Evolutionary conservation across 257 asterid species (phyloP), one percentile per base, ranked within the genome.

Genomic region (Solanum lignicaule): DNA sequence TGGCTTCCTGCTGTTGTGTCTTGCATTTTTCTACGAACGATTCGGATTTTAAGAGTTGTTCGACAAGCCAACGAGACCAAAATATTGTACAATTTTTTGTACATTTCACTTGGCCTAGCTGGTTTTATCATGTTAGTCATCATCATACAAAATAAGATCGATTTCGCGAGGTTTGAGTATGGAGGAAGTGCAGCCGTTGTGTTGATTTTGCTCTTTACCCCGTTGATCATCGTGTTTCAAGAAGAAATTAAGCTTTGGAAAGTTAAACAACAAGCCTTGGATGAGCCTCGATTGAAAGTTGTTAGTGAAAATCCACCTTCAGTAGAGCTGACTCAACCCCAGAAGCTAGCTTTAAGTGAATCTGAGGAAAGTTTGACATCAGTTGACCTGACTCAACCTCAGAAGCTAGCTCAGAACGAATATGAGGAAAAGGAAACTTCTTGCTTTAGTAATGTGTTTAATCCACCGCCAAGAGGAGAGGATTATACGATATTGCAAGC

Each of bases 1-100:
- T 93, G 95, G 95, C 91, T 94, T 27, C 98, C 98, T 5, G 92
- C 96, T 5, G 93, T 92, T 15, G 94, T 94, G 12, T 91, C 95
- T 0, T 36, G 86, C 78, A 69, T 92, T 25, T 94, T 93, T 27
- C 92, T 92, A 7, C 35, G 93, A 23, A 90, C 93, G 2, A 60
- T 94, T 52, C 89, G 96, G 15, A 85, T 87, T 32, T 84, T 91
- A 88, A 92, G 87, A 58, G 90, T 91, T 1, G 85, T 88, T 66
- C 76, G 91, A 25, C 94, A 91, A 78, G 79, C 62, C 3, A 91
- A 87, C 29, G 95, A 93, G 88, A 88, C 90, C 35, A 90, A 89
- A n/a, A 48, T 92, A 36, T 93, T 93, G 90, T 92, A 92, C 69
- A 87, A 87, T 3, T 86, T 93, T 15, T 92, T 93, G 69, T 92